Base-by-base conservation (phyloP, 192 early-diverging fungal genomes). In the Gaertneriomyces sp. region DNA sequence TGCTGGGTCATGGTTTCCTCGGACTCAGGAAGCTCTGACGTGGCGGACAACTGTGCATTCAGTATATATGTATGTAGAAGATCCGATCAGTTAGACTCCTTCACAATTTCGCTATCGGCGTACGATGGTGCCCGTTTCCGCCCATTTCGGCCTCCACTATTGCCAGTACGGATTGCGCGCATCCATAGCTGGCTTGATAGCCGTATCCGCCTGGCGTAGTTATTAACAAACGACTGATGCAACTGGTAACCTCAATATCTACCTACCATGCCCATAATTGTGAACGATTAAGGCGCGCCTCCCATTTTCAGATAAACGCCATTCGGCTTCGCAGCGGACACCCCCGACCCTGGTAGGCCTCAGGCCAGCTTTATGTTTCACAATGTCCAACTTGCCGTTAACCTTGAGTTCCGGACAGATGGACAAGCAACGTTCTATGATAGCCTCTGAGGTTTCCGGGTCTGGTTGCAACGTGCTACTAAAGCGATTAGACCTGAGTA, bases 361-460 rank as follows among this genome's bases (percentile, higher is more conserved):
- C 33, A 82, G 60, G 9, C 80, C 80, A 44, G 78, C 80, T 19
- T 61, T 71, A 45, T 70, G 58, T 50, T 58, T 63, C 0, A 82
- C 46, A 2, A 82, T 63, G 44, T 79, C 73, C 10, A 79, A 64
- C 38, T 70, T 69, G 10, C 68, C 76, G 60, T 65, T 53, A 33
- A 76, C 65, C 52, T 79, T 77, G 45, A 91, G 60, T 38, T 82
- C 79, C 6, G 80, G 80, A 58, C 73, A 79, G 33, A 82, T 59
- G 19, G 42, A 47, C 4, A 76, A 41, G 58, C 79, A 82, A 11
- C 79, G 72, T 45, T 59, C 50, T 38, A 82, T 62, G 47, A 82
- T 82, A 39, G 49, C 46, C 11, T 61, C 40, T 17, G 80, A 56
- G 4, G 74, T 79, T 38, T 53, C 20, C 12, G 42, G 42, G 64